Base-by-base conservation (phyloP, 2,329 filamentous ascomycete genomes). In the Aotearoamyces nothofagi region DNA sequence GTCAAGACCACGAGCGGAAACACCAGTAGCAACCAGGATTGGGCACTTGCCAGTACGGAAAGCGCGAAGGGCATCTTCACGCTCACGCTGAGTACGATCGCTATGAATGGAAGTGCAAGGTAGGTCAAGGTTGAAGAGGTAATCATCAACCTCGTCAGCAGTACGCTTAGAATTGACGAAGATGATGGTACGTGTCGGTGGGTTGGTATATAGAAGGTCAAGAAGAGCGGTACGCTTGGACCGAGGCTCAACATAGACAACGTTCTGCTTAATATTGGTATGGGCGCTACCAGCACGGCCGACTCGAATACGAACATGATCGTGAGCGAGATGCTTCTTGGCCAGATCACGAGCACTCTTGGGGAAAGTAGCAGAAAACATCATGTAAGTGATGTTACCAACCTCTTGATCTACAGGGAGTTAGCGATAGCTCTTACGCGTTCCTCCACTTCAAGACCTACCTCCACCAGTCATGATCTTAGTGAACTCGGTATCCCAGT, bases 291-390 rank as follows among this genome's bases (percentile, higher is more conserved):
- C 90, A 15, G 83, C 72, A 43, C 87, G 81, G 16, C 90, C 90
- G 38, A 96, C 79, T 24, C 75, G 78, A 51, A 98, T 74, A 13
- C 79, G 80, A 28, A 92, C 63, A 44, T 83, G 74, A 23, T 81
- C 71, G 8, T 69, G 60, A 0, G 76, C 62, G 33, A 98, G 69
- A 45, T 86, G 80, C 15, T 78, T 63, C 33, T 70, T 73, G 8
- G 86, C 87, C 9, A 96, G 57, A 14, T 77, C 63, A 16, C 84
- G 81, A 38, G 81, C 72, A 1, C 58, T 60, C 56, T 79, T 84
- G 22, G 86, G 82, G 53, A 98, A 96, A 0, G 90, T 96, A 1
- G 90, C 90, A 0, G 84, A 93, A 52, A 96, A 96, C 58, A 98
- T 78, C 54, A 92, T 64, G 51, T 73, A 76, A 32, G 63, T 68